Base-by-base conservation (phyloP, 2,329 filamentous ascomycete species). In the Pseudogymnoascus sp. region DNA sequence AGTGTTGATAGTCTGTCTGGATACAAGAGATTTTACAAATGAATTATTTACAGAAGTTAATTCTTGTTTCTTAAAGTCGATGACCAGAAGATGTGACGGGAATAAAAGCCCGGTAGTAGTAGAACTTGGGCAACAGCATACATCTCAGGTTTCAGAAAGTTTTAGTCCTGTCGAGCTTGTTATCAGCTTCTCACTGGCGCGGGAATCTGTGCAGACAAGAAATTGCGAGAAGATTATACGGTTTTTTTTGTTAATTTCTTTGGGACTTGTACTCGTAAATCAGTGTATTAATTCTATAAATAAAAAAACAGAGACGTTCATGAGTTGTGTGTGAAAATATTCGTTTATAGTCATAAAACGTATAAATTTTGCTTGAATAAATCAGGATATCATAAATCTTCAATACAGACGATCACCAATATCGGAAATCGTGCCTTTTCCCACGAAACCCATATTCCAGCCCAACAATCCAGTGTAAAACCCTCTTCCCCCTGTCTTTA, bases 311-410 rank as follows among this genome's bases (percentile, higher is more conserved):
- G 21, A 21, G 21, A 21, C 21, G 21, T 21, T 21, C 21, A 21
- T 21, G 21, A 21, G 21, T 21, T 21, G 21, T 21, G 2, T 21
- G 21, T 21, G 21, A 21, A 21, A 21, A 21, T 21, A 21, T 18
- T 40, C 15, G 25, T 52, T 52, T 31, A 33, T 55, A 12, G 29
- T 55, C 45, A 55, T 55, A 18, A 55, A 55, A 33, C 8, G 10
- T 33, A 18, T 55, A 55, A 12, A 55, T 31, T 18, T 52, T 25
- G 45, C 27, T 33, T 12, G 13, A 33, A 55, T 4, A 55, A 55
- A 55, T 55, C 13, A 27, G 45, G 45, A 55, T 55, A 55, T 55
- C 48, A 55, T 55, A 33, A 55, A 18, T 55, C 48, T 55, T 55
- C 48, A 55, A 12, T 55, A 55, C 29, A 18, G 48, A 33, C 29